Percentiles rank a stretch among this genome's conserved stretches.
phyloP scores from a whole-genome alignment of 768 basidiomycete genomes.

The Suillus weaverae region DNA sequence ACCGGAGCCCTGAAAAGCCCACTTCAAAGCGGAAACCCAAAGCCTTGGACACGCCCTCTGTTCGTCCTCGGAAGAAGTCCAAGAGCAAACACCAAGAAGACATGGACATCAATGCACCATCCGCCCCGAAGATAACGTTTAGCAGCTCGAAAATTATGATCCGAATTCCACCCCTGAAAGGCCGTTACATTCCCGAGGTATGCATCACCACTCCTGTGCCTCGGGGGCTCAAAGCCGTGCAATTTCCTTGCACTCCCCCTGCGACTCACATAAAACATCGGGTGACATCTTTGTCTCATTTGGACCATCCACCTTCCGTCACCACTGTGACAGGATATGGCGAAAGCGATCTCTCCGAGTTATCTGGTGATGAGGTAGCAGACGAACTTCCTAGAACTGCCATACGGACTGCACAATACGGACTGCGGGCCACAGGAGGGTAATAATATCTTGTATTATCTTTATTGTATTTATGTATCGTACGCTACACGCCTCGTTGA shows the following conservation, averaged over 20 bases:
- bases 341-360: constrained; percentile 30
- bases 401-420: constrained; percentile 19
- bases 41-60: constrained; percentile 22
- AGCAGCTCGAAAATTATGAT: not conserved
- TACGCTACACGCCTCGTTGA: constrained; percentile 13
- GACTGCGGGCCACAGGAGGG: constrained; percentile 10
- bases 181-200: constrained; percentile 8
- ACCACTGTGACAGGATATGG: constrained; percentile 14
- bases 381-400: constrained; percentile 27
- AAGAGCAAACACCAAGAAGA: constrained; percentile 14
- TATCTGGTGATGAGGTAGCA: constrained; percentile 16
- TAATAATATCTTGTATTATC: constrained; percentile 24
- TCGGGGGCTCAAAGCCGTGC: constrained; percentile 14
- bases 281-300: constrained; percentile 12
- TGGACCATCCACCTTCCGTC: constrained; percentile 25
- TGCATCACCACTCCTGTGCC: constrained; percentile 17
- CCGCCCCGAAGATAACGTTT: not conserved
- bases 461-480: constrained; percentile 35
- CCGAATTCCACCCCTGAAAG: not conserved
- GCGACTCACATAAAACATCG: constrained; percentile 24
- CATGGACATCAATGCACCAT: not conserved
- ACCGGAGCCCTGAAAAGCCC: constrained; percentile 14
- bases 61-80: constrained; percentile 35
- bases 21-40: constrained; percentile 23
- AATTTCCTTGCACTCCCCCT: constrained; percentile 21